These are phyloP conservation scores for Sanguinoderma infundibulare DNA, from an alignment of 1,284 basidiomycete genomes.

Conservation along the genomic window DNA sequence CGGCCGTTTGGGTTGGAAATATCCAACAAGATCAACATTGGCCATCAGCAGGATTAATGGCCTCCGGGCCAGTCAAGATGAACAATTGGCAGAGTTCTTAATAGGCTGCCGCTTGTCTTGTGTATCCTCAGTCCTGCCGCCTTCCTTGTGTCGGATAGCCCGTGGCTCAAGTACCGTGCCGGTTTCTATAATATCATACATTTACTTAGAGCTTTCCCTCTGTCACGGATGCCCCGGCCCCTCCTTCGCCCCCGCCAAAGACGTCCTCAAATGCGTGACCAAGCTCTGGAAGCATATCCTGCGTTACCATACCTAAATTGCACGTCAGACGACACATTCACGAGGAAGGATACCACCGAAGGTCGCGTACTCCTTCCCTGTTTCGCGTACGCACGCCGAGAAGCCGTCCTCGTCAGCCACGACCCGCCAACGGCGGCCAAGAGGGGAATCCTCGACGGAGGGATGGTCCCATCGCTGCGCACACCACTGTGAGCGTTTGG, in stretches of 20 bases:
- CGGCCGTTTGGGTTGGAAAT: no score
- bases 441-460: conserved; percentile 72
- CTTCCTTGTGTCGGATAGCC: no score
- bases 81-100: no score
- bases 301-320: conserved; percentile 74
- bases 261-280: conserved; percentile 75
- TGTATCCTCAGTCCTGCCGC: no score
- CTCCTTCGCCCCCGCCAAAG: conserved; percentile 59
- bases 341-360: not conserved
- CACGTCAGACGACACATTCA: not conserved
- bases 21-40: no score
- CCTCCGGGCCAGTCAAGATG: no score
- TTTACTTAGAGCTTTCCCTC: not conserved
- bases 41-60: no score
- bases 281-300: conserved; percentile 86
- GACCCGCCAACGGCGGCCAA: conserved; percentile 90
- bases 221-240: conserved; percentile 25
- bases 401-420: conserved; percentile 86
- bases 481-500: not conserved
- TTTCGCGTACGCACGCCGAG: conserved; percentile 74
- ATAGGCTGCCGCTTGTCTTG: no score
- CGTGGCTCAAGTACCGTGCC: no score
- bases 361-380: conserved; percentile 56
- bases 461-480: conserved; percentile 52
- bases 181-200: not conserved